A percentile compares a stretch with the other conserved stretches of the same genome.
These are phyloP conservation scores for Lachnellula suecica DNA, from an alignment of 2,329 filamentous ascomycete species.

Conservation along the genomic window DNA sequence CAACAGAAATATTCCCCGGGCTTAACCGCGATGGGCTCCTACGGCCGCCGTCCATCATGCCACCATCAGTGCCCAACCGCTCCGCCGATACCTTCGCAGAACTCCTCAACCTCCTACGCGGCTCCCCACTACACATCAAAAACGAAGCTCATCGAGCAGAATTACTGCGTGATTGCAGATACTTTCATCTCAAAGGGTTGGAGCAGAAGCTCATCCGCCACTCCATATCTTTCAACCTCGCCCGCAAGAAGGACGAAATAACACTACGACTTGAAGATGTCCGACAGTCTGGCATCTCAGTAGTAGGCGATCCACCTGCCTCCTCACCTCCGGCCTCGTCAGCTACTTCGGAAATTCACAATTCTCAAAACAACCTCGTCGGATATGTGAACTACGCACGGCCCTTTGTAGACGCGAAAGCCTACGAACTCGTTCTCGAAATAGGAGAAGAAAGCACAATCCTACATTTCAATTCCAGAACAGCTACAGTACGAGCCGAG, in stretches of 20 bases:
- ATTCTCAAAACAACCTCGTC: conserved; percentile 13
- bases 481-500: conserved; percentile 55
- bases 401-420: conserved; percentile 77
- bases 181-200: conserved; percentile 88
- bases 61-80: conserved; percentile 77
- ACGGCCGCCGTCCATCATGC: conserved; percentile 81
- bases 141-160: conserved; percentile 74
- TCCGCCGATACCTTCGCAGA: conserved; percentile 84
- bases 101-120: conserved; percentile 76
- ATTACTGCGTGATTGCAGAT: conserved; percentile 81
- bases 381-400: conserved; percentile 77
- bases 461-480: conserved; percentile 44
- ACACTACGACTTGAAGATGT: conserved; percentile 79
- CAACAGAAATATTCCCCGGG: conserved; percentile 80
- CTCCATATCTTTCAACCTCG: conserved; percentile 71
- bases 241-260: conserved; percentile 71
- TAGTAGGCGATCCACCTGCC: conserved; percentile 49
- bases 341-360: conserved; percentile 25
- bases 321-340: conserved; percentile 24
- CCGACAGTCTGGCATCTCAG: conserved; percentile 79
- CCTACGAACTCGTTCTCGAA: conserved; percentile 77
- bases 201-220: conserved; percentile 86
- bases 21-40: conserved; percentile 76
- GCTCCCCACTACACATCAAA: conserved; percentile 77
- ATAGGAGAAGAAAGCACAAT: conserved; percentile 67